Evolutionary conservation across 192 early-diverging fungal species (phyloP).

Genomic region (Chytriomyces sp.): DNA sequence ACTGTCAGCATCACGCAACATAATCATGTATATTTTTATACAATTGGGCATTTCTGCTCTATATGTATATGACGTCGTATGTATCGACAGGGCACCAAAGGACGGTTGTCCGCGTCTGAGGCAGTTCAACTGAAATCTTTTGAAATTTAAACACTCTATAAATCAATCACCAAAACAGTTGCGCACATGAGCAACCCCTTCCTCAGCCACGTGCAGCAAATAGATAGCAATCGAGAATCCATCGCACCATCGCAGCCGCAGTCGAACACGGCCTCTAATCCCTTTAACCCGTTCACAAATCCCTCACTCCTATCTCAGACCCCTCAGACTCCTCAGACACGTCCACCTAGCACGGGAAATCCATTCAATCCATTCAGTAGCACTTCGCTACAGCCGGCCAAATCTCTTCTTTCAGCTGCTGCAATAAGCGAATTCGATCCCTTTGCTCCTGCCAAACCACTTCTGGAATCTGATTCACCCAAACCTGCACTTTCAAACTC

Average conservation of each 20-base stretch:
- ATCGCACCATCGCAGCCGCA: background rate
- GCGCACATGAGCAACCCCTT: no score
- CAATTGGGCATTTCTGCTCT: no score
- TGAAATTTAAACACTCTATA: no score
- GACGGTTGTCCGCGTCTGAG: no score
- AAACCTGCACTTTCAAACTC: background rate
- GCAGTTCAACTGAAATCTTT: no score
- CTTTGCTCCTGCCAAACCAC: background rate
- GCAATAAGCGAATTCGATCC: conserved; percentile 8
- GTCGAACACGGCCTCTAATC: background rate
- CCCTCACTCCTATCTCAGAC: background rate
- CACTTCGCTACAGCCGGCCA: background rate
- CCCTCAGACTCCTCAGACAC: background rate
- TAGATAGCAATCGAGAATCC: background rate
- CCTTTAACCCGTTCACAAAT: background rate
- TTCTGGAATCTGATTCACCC: background rate
- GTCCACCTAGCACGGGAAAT: background rate
- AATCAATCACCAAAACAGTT: no score
- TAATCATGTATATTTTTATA: no score
- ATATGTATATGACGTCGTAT: no score
- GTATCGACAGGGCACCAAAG: no score
- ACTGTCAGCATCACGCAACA: no score
- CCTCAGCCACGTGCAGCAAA: no score
- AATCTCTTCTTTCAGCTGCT: background rate
- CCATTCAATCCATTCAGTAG: conserved; percentile 23